phyloP scores from a whole-genome alignment of 768 basidiomycete species.

The Boletus reticulatus region DNA sequence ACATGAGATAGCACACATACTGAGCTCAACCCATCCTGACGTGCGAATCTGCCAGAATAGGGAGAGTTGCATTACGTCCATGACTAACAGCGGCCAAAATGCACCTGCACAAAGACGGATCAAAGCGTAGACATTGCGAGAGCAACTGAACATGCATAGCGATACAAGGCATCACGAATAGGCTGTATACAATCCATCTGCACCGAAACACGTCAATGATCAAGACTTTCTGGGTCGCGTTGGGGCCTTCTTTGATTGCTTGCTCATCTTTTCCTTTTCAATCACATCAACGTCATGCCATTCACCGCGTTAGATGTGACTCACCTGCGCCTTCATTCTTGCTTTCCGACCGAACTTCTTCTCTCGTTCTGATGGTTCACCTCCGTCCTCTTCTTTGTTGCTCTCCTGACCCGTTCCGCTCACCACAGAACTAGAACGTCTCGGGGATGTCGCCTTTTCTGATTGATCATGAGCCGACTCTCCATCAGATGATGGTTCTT shows the following conservation, averaged over 20 bases:
- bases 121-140: constrained; percentile 10
- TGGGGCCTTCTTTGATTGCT: constrained; percentile 22
- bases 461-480: constrained; percentile 43
- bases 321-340: constrained; percentile 40
- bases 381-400: constrained; percentile 30
- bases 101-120: background rate
- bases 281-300: background rate
- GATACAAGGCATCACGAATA: constrained; percentile 13
- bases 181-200: constrained; percentile 8
- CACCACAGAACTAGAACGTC: constrained; percentile 36
- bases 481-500: constrained; percentile 22
- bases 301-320: constrained; percentile 1
- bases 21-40: too few relatives aligned
- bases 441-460: constrained; percentile 18
- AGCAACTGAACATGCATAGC: constrained; percentile 8
- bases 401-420: constrained; percentile 34
- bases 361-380: constrained; percentile 28
- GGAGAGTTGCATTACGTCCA: background rate
- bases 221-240: constrained; percentile 27
- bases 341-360: constrained; percentile 40
- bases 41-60: too few relatives aligned
- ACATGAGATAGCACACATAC: too few relatives aligned
- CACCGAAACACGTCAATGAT: background rate
- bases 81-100: background rate
- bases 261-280: constrained; percentile 32